Evolutionary conservation across 345 rosid species (phyloP).

Genomic region (Toxicodendron radicans): DNA sequence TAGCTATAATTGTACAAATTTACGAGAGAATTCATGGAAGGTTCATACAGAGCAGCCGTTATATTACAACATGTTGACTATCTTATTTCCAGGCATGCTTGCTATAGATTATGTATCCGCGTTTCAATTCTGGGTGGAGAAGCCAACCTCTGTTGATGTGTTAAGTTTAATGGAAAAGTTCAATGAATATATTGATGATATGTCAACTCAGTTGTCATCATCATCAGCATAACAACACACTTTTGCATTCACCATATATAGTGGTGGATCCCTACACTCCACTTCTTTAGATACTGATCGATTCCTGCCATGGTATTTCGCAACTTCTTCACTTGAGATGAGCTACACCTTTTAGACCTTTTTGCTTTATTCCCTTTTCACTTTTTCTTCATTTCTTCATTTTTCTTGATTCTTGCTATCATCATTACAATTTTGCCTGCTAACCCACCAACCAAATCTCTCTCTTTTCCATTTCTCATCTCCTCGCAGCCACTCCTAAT

Average conservation of each 20-base stretch:
- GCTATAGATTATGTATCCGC: not conserved
- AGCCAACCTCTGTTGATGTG: not conserved
- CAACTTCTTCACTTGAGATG: conserved; percentile 4
- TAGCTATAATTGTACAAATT: not conserved
- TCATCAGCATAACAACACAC: conserved; percentile 20
- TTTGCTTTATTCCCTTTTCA: conserved; percentile 1
- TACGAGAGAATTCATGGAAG: not conserved
- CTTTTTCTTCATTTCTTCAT: not conserved
- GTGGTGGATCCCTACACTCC: conserved; percentile 36
- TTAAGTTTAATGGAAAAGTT: conserved; percentile 9
- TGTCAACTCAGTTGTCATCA: conserved; percentile 3
- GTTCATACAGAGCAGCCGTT: not conserved
- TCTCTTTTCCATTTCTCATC: not conserved
- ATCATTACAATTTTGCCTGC: conserved; percentile 22
- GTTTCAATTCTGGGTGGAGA: conserved; percentile 17
- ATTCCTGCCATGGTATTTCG: conserved; percentile 13
- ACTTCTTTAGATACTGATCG: conserved; percentile 19
- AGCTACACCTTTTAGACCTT: conserved; percentile 11
- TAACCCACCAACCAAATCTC: conserved; percentile 2
- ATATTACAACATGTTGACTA: not conserved
- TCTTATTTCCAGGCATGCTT: conserved; percentile 11
- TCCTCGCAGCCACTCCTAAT: not conserved
- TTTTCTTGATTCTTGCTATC: conserved; percentile 13
- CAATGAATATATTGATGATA: not conserved
- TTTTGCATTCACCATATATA: conserved; percentile 16